Evolutionary conservation across 441 rosid species (phyloP).

Genomic region (Gossypium davidsonii): DNA sequence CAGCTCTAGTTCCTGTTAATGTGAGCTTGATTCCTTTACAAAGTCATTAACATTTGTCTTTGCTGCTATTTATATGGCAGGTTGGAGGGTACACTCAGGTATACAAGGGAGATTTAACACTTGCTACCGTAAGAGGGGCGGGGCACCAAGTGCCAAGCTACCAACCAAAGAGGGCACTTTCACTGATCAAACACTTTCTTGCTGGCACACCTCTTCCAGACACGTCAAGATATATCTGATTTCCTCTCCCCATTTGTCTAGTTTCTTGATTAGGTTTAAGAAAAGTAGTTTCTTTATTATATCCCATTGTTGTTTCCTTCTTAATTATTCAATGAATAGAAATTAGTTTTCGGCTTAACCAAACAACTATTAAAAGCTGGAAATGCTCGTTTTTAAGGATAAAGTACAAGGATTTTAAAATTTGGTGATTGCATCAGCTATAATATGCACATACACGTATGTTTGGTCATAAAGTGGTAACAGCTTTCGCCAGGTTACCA

Average conservation of each 20-base stretch:
- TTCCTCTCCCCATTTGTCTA: constrained; percentile 13
- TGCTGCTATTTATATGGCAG: constrained; percentile 35
- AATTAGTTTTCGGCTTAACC: neutral
- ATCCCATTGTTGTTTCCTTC: neutral
- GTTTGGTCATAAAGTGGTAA: neutral
- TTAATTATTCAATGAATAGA: neutral
- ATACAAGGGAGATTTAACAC: constrained; percentile 58
- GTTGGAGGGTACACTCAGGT: constrained; percentile 73
- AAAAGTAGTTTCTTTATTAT: neutral
- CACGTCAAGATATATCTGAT: constrained; percentile 22
- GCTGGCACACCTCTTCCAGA: constrained; percentile 54
- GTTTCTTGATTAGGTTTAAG: neutral
- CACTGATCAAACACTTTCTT: constrained; percentile 60
- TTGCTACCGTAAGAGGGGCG: constrained; percentile 72
- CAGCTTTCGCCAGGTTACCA: neutral
- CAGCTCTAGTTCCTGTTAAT: neutral
- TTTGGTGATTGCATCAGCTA: neutral
- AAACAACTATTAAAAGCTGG: neutral
- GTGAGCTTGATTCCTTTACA: neutral
- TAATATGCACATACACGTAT: neutral
- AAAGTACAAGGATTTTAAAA: neutral
- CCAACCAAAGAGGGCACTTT: constrained; percentile 69
- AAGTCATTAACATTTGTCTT: neutral
- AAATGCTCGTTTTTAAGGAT: neutral
- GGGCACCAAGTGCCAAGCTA: constrained; percentile 88